These are phyloP conservation scores for Phaeophleospora eucalypticola DNA, from an alignment of 2,329 filamentous ascomycete species.

Conservation along the genomic window DNA sequence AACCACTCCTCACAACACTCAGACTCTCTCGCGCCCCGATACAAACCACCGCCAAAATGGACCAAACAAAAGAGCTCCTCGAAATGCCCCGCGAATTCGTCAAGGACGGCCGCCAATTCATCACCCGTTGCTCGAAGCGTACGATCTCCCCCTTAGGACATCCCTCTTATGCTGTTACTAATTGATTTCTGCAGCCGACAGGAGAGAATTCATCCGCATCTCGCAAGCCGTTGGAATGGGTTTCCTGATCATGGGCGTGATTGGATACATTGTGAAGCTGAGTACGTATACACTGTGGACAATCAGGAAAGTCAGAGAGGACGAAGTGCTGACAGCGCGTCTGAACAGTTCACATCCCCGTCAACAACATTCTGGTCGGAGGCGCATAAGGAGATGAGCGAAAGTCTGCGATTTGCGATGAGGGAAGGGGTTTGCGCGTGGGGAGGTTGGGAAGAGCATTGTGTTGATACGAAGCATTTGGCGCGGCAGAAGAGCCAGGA, in stretches of 20 bases:
- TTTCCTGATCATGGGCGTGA: slow-evolving; percentile 67
- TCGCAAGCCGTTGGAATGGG: slow-evolving; percentile 64
- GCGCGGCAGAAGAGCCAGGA: neutral
- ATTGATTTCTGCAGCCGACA: slow-evolving; percentile 47
- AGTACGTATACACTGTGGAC: slow-evolving; percentile 41
- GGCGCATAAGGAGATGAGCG: slow-evolving; percentile 62
- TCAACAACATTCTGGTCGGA: slow-evolving; percentile 67
- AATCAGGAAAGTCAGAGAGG: neutral
- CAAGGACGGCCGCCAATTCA: slow-evolving; percentile 48
- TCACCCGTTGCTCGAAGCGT: slow-evolving; percentile 50
- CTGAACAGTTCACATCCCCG: slow-evolving; percentile 59
- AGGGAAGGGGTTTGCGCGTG: no score
- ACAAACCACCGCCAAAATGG: slow-evolving; percentile 33
- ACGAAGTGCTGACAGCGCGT: slow-evolving; percentile 1
- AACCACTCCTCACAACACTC: neutral
- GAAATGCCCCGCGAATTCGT: slow-evolving; percentile 65
- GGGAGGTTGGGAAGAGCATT: neutral
- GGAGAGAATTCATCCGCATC: slow-evolving; percentile 57
- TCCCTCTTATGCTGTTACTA: no score
- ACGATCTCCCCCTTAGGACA: slow-evolving; percentile 14
- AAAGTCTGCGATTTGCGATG: no score
- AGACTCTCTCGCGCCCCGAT: neutral
- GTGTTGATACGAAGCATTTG: neutral
- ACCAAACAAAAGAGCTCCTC: slow-evolving; percentile 66
- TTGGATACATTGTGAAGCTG: slow-evolving; percentile 67